A percentile compares a stretch with the other conserved stretches of the same genome.
Evolutionary conservation across 192 early-diverging fungal species (phyloP).

Genomic region (Gryganskiella cystojenkinii): DNA sequence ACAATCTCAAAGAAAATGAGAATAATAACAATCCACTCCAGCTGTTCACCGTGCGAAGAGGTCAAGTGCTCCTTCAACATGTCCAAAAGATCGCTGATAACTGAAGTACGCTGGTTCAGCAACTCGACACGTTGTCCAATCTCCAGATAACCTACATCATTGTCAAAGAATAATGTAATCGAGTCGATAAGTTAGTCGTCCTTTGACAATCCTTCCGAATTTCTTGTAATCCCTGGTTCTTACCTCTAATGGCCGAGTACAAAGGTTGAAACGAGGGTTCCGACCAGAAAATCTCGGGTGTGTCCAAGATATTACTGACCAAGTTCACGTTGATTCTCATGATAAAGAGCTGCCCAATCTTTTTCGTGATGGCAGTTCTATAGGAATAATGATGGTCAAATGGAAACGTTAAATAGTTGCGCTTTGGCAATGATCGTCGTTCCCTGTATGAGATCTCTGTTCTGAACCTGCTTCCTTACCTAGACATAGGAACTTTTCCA

Average conservation of each 20-base stretch:
- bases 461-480: slow-evolving; percentile 39
- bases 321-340: slow-evolving; percentile 92
- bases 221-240: not conserved
- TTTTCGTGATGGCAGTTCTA: slow-evolving; percentile 91
- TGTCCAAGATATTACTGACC: slow-evolving; percentile 89
- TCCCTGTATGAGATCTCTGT: not conserved
- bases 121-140: slow-evolving; percentile 89
- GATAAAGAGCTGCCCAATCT: slow-evolving; percentile 95
- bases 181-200: no score
- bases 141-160: slow-evolving; percentile 73
- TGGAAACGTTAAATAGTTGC: no score
- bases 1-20: slow-evolving; percentile 88
- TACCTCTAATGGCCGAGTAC: slow-evolving; percentile 80
- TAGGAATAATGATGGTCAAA: not conserved
- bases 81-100: slow-evolving; percentile 93
- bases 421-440: no score
- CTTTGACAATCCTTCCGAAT: not conserved
- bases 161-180: not conserved
- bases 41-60: slow-evolving; percentile 88
- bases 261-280: slow-evolving; percentile 84
- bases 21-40: slow-evolving; percentile 97
- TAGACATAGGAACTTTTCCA: slow-evolving; percentile 91
- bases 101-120: slow-evolving; percentile 91
- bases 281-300: slow-evolving; percentile 94
- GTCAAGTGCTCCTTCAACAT: slow-evolving; percentile 97